phyloP scores from a whole-genome alignment of 2,329 filamentous ascomycete genomes.

The Trichoderma breve region DNA sequence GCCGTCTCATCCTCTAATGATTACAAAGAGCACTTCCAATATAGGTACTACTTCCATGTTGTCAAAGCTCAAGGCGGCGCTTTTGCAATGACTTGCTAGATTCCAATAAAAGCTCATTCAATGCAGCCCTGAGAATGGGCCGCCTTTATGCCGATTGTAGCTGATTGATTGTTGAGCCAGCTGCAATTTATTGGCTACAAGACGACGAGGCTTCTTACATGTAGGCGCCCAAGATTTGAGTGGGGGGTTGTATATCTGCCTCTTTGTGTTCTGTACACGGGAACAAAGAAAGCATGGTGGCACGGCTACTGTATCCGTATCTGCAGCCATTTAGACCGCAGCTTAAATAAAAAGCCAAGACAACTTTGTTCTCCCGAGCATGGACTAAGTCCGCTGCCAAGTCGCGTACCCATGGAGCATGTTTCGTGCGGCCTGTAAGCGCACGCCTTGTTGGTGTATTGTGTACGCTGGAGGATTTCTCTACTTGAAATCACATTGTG shows the following conservation, averaged over 20 bases:
- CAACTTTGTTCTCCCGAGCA: background rate
- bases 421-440: background rate
- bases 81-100: background rate
- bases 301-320: background rate
- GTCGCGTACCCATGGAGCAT: background rate
- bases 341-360: background rate
- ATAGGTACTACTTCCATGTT: background rate
- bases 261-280: background rate
- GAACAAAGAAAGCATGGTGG: background rate
- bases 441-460: background rate
- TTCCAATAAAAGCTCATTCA: background rate
- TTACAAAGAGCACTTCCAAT: background rate
- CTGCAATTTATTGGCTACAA: conserved; percentile 9
- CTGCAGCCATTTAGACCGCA: background rate
- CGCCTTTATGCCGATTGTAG: background rate
- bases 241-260: background rate
- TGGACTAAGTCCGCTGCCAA: background rate
- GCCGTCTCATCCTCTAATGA: background rate
- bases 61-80: background rate
- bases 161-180: background rate
- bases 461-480: background rate
- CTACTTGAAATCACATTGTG: no score
- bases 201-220: background rate
- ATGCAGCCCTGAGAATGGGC: conserved; percentile 3
- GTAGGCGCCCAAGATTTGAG: background rate